These are phyloP conservation scores for Suillus luteus DNA, from an alignment of 768 basidiomycete species.

Conservation along the genomic window DNA sequence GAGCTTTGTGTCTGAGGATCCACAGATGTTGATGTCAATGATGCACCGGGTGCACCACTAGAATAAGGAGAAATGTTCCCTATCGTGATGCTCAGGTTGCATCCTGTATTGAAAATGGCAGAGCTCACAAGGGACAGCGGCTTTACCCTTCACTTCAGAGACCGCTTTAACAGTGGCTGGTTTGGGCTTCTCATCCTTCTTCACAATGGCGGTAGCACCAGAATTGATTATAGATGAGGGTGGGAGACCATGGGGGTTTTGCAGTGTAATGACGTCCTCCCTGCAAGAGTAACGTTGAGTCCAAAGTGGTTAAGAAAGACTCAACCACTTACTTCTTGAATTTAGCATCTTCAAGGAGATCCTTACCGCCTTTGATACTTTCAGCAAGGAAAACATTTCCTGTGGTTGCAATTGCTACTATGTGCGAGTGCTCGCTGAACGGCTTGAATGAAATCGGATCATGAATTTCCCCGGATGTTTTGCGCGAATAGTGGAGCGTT, in stretches of 20 bases:
- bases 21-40: constrained; percentile 89
- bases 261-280: constrained; percentile 89
- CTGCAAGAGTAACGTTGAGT: constrained; percentile 38
- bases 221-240: constrained; percentile 48
- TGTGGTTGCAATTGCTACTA: constrained; percentile 85
- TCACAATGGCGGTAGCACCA: constrained; percentile 33
- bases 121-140: constrained; percentile 64
- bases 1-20: constrained; percentile 69
- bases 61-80: constrained; percentile 94
- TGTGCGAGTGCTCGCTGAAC: constrained; percentile 94
- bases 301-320: background rate
- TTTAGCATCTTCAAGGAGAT: constrained; percentile 81
- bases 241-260: constrained; percentile 85
- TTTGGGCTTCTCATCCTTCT: constrained; percentile 36
- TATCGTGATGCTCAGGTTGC: constrained; percentile 30
- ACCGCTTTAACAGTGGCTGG: constrained; percentile 34
- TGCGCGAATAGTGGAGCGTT: constrained; percentile 79
- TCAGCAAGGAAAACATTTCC: constrained; percentile 95
- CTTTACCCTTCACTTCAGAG: constrained; percentile 50
- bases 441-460: constrained; percentile 99
- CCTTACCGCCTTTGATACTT: constrained; percentile 81
- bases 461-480: constrained; percentile 83
- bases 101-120: background rate
- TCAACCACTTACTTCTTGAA: constrained; percentile 70
- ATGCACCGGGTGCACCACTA: constrained; percentile 87